These are phyloP conservation scores for Ettlia oleoabundans DNA, from an alignment of 139 green algal genomes.

Conservation along the genomic window DNA sequence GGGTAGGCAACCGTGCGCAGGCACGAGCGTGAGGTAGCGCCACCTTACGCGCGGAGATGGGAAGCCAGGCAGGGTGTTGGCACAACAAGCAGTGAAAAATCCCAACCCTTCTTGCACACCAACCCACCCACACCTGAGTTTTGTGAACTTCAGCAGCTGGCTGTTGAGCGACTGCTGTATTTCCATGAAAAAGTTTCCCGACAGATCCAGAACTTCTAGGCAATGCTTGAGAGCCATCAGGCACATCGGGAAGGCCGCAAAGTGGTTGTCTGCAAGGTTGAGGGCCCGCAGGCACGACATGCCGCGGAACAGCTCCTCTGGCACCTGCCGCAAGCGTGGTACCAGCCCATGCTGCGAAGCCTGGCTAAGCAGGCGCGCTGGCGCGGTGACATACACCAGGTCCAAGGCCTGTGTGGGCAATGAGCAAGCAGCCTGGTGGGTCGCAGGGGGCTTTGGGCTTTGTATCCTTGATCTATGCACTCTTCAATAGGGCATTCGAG, in stretches of 20 bases:
- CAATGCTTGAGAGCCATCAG: slow-evolving; percentile 50
- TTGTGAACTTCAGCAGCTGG: slow-evolving; percentile 38
- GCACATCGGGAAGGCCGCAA: slow-evolving; percentile 44
- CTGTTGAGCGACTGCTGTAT: slow-evolving; percentile 25
- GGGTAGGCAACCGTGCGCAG: no score
- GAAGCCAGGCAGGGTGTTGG: no score
- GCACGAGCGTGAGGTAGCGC: no score
- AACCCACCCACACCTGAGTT: slow-evolving; percentile 18
- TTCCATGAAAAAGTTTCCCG: slow-evolving; percentile 9
- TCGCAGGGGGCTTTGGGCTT: no score
- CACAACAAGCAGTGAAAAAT: no score
- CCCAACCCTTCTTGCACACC: no score
- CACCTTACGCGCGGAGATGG: no score
- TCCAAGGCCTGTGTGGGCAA: neutral
- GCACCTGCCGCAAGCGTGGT: slow-evolving; percentile 37
- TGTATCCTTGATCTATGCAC: no score
- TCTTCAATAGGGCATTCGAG: no score
- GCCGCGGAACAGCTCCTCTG: slow-evolving; percentile 44
- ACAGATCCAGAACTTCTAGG: slow-evolving; percentile 39
- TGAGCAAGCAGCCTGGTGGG: neutral
- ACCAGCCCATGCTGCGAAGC: neutral
- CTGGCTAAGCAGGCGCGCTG: slow-evolving; percentile 28
- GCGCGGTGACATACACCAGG: neutral
- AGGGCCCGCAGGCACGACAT: slow-evolving; percentile 54
- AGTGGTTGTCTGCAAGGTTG: slow-evolving; percentile 59